Conservation (phyloP, 352 stramenopile genomes). For the Phytopythium kandeliae region DNA sequence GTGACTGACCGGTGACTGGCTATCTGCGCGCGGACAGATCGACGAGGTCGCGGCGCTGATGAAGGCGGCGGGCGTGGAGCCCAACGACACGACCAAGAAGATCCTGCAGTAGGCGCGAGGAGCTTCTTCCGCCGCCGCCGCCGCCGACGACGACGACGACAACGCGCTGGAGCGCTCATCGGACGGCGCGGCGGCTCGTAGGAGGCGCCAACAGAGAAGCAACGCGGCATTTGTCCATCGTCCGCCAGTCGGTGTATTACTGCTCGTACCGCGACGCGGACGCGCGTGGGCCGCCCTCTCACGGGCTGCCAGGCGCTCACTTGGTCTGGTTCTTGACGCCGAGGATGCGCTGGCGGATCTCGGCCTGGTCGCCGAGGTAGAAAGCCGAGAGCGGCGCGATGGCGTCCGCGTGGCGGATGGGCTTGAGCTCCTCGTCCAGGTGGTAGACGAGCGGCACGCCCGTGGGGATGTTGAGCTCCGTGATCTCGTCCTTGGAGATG, state of each 20-base stretch:
- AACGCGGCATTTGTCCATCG: too few species aligned
- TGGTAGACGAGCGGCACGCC: constrained; percentile 86
- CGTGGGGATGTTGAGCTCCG: constrained; percentile 93
- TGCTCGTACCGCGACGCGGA: too few species aligned
- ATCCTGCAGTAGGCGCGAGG: constrained; percentile 52
- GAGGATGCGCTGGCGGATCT: constrained; percentile 95
- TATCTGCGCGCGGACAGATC: constrained; percentile 25
- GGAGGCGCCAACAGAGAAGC: too few species aligned
- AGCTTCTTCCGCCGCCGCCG: too few species aligned
- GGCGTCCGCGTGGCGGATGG: constrained; percentile 72
- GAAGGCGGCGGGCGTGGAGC: constrained; percentile 69
- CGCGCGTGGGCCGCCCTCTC: too few species aligned
- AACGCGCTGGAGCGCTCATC: too few species aligned
- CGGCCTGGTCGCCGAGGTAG: constrained; percentile 93
- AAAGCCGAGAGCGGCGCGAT: constrained; percentile 82
- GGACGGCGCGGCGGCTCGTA: too few species aligned
- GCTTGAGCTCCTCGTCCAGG: constrained; percentile 82
- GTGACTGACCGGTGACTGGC: too few species aligned
- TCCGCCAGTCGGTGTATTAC: too few species aligned
- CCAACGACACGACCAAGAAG: constrained; percentile 82
- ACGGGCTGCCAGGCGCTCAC: constrained; percentile 41
- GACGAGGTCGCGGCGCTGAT: constrained; percentile 72
- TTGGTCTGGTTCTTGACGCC: constrained; percentile 98
- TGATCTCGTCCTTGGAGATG: constrained; percentile 91
- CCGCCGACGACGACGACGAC: too few species aligned